A percentile compares a stretch with the other conserved stretches of the same genome.
phyloP scores from a whole-genome alignment of 169 alveolate genomes.

The Eimeria acervulina region DNA sequence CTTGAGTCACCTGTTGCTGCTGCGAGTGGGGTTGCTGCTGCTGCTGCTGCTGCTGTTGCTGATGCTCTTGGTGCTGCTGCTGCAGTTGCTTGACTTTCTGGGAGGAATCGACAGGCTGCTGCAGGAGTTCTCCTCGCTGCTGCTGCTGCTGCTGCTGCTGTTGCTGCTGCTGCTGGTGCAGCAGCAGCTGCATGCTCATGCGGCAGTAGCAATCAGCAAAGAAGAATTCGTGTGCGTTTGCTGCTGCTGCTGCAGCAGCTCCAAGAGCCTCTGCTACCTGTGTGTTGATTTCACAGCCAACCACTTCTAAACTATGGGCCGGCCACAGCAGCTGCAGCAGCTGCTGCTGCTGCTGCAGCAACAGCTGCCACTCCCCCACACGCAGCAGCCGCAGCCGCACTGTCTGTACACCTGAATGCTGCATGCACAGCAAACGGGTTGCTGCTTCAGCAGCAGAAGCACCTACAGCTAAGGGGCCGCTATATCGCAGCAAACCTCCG shows the following conservation, averaged over 20 bases:
- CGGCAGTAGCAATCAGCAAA: not conserved
- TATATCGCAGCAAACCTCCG: constrained; percentile 58
- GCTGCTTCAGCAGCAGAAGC: not conserved
- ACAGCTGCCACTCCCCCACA: constrained; percentile 26
- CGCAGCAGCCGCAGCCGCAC: constrained; percentile 52
- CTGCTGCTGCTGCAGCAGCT: constrained; percentile 49
- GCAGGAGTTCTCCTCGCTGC: not conserved
- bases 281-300: constrained; percentile 15
- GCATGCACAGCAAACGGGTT: not conserved
- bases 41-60: not conserved
- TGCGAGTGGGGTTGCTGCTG: not conserved
- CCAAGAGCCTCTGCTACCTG: not conserved
- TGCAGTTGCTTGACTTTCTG: constrained; percentile 58
- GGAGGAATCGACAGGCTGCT: not conserved
- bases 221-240: not conserved
- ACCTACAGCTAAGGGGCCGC: not conserved
- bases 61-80: constrained; percentile 44
- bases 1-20: not conserved
- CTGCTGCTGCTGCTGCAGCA: constrained; percentile 60
- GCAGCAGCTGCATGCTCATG: constrained; percentile 50
- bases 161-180: constrained; percentile 48
- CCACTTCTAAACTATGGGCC: not conserved
- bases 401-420: not conserved
- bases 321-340: constrained; percentile 64
- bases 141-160: constrained; percentile 2